A percentile compares a stretch with the other conserved stretches of the same genome.
phyloP scores from a whole-genome alignment of 495 filamentous ascomycete species.

The Penicillium coprophilum region DNA sequence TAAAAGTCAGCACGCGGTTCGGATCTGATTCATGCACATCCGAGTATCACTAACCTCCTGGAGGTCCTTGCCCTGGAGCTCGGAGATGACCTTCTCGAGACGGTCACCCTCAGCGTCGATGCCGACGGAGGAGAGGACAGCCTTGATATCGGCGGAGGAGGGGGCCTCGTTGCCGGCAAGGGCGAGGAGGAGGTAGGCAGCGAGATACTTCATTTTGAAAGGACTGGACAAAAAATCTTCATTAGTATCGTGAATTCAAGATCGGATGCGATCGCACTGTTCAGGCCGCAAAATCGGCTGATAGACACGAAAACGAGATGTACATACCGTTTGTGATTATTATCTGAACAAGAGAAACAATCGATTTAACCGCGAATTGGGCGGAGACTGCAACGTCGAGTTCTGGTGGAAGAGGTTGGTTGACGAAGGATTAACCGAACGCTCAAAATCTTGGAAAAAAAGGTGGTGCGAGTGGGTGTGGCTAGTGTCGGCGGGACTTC shows the following conservation, averaged over 20 bases:
- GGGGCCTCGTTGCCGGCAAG: constrained; percentile 91
- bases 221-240: constrained; percentile 23
- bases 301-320: not conserved
- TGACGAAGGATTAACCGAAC: constrained; percentile 26
- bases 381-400: constrained; percentile 87
- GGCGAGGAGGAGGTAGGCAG: constrained; percentile 95
- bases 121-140: constrained; percentile 88
- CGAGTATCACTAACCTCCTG: constrained; percentile 66
- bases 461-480: constrained; percentile 45
- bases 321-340: constrained; percentile 33
- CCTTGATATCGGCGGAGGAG: constrained; percentile 84
- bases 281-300: not conserved
- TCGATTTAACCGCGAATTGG: constrained; percentile 86
- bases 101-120: constrained; percentile 92
- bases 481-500: constrained; percentile 33
- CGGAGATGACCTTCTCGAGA: constrained; percentile 76
- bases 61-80: constrained; percentile 98
- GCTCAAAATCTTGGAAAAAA: constrained; percentile 41
- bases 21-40: not conserved
- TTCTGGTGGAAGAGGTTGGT: constrained; percentile 47
- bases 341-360: constrained; percentile 81
- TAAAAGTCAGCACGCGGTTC: constrained; percentile 22
- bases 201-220: constrained; percentile 98
- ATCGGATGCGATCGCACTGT: constrained; percentile 6
- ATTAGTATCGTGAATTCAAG: constrained; percentile 18